A percentile compares a stretch with the other conserved stretches of the same genome.
These are phyloP conservation scores for Suillus clintonianus DNA, from an alignment of 768 basidiomycete genomes.

Conservation along the genomic window DNA sequence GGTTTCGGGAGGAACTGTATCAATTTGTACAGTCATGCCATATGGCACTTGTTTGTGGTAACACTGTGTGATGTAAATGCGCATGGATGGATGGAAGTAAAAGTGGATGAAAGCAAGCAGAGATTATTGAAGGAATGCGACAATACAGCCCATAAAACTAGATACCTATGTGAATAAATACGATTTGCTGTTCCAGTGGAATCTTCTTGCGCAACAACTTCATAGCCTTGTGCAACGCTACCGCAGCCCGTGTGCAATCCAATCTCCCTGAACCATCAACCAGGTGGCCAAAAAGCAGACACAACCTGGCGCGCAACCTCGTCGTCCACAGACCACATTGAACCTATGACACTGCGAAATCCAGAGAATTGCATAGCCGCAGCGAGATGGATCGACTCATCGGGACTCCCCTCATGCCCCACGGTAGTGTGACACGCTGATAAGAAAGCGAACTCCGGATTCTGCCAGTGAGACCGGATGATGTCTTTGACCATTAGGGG, in stretches of 20 bases:
- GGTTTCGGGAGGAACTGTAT: too few relatives aligned
- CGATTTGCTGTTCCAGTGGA: conserved; percentile 2
- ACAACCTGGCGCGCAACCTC: background rate
- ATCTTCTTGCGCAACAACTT: background rate
- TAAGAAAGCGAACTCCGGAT: conserved; percentile 11
- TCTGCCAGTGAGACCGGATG: background rate
- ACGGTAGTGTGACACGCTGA: conserved; percentile 25
- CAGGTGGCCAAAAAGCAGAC: background rate
- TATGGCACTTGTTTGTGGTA: too few relatives aligned
- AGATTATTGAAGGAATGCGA: too few relatives aligned
- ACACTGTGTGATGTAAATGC: too few relatives aligned
- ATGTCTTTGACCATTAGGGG: conserved; percentile 19
- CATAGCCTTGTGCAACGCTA: too few relatives aligned
- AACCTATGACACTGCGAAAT: conserved; percentile 20
- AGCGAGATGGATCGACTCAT: conserved; percentile 24
- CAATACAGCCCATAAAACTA: too few relatives aligned
- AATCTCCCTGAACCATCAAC: background rate
- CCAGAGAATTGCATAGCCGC: conserved; percentile 23
- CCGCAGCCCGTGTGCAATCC: conserved; percentile 4
- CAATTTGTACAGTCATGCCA: too few relatives aligned
- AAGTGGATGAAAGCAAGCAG: too few relatives aligned
- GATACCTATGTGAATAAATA: conserved; percentile 8
- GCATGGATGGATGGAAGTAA: too few relatives aligned
- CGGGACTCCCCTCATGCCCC: conserved; percentile 13
- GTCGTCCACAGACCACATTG: conserved; percentile 11